These are phyloP conservation scores for Nakataea oryzae DNA, from an alignment of 2,329 filamentous ascomycete species.

Conservation along the genomic window DNA sequence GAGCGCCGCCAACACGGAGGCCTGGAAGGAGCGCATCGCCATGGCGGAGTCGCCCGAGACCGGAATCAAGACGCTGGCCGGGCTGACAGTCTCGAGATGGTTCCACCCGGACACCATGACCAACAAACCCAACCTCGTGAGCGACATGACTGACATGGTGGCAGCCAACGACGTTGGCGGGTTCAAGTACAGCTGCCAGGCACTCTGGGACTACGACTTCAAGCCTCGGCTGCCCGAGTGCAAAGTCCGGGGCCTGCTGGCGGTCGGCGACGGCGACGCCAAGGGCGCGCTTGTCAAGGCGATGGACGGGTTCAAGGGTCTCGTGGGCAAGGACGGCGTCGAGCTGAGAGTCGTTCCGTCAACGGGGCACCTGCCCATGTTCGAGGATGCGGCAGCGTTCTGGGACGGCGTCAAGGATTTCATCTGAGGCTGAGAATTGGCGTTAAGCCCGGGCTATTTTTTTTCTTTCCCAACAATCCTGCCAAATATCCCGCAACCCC, in stretches of 20 bases:
- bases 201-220: slow-evolving; percentile 63
- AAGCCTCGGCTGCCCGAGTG: slow-evolving; percentile 42
- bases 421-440: slow-evolving; percentile 2
- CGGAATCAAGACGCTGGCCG: slow-evolving; percentile 55
- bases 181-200: slow-evolving; percentile 57
- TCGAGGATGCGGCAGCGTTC: slow-evolving; percentile 61
- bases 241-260: slow-evolving; percentile 51
- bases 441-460: not conserved
- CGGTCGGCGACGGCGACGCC: slow-evolving; percentile 65
- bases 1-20: slow-evolving; percentile 62
- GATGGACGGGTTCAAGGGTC: slow-evolving; percentile 63
- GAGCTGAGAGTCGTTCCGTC: slow-evolving; percentile 55
- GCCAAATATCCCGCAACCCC: not conserved
- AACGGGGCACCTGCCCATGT: slow-evolving; percentile 78
- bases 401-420: slow-evolving; percentile 41
- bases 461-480: not conserved
- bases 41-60: slow-evolving; percentile 44
- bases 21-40: slow-evolving; percentile 68
- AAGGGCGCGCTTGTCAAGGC: slow-evolving; percentile 61
- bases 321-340: slow-evolving; percentile 42
- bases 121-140: slow-evolving; percentile 33
- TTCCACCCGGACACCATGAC: slow-evolving; percentile 50
- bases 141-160: slow-evolving; percentile 58
- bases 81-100: slow-evolving; percentile 65
- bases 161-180: slow-evolving; percentile 58